A percentile compares a stretch with the other conserved stretches of the same genome.
Evolutionary conservation across 2,329 filamentous ascomycete genomes (phyloP).

Genomic region (Amylocarpus encephaloides): DNA sequence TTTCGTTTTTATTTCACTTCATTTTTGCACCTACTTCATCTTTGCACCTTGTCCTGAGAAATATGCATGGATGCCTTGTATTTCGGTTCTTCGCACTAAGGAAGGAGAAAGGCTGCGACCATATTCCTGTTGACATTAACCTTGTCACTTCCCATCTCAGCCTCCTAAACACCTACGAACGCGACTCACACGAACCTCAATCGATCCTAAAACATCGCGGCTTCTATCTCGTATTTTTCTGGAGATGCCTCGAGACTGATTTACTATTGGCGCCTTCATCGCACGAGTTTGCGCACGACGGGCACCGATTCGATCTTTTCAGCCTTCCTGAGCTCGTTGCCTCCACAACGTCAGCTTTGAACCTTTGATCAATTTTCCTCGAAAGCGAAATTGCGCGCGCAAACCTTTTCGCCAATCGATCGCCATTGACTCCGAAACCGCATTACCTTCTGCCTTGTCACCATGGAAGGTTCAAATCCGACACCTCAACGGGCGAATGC

Average conservation of each 20-base stretch:
- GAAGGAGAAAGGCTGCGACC: neutral
- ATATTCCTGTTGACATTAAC: constrained; percentile 1
- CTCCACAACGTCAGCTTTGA: neutral
- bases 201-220: neutral
- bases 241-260: constrained; percentile 9
- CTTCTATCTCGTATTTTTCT: neutral
- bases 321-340: neutral
- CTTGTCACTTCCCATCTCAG: constrained; percentile 5
- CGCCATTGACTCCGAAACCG: neutral
- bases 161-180: constrained; percentile 9
- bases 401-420: neutral
- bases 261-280: neutral
- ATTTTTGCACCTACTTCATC: too few relatives aligned
- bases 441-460: neutral
- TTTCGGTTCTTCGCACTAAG: neutral
- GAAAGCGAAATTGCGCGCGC: neutral
- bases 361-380: too few relatives aligned
- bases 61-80: too few relatives aligned
- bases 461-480: constrained; percentile 18
- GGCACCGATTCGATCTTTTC: neutral
- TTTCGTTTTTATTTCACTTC: too few relatives aligned
- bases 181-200: constrained; percentile 5
- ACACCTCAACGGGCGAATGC: constrained; percentile 26
- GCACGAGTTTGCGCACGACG: constrained; percentile 4
- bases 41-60: too few relatives aligned